phyloP scores from a whole-genome alignment of 2,329 filamentous ascomycete species.

The Claviceps sp. region DNA sequence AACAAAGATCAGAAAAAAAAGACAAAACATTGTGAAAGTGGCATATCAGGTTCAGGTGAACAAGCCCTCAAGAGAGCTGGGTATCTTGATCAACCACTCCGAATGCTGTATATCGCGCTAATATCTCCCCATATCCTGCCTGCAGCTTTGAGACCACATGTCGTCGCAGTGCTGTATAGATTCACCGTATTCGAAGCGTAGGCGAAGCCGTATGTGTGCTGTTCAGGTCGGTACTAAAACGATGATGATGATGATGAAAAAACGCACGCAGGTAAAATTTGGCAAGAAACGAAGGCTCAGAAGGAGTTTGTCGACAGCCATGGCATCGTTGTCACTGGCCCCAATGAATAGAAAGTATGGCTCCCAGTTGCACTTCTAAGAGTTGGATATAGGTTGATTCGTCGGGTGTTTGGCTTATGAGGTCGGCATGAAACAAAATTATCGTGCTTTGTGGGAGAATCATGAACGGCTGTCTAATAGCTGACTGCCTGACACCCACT shows the following conservation, averaged over 20 bases:
- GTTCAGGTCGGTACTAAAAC: background rate
- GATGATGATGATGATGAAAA: background rate
- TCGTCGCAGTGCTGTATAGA: slow-evolving; percentile 1
- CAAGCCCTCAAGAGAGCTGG: slow-evolving; percentile 24
- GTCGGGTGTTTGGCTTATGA: background rate
- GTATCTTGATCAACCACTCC: slow-evolving; percentile 25
- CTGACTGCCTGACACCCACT: background rate
- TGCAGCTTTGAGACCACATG: slow-evolving; percentile 1
- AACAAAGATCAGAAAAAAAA: background rate
- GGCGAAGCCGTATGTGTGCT: background rate
- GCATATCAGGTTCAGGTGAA: slow-evolving; percentile 17
- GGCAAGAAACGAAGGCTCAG: slow-evolving; percentile 8
- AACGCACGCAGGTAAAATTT: slow-evolving; percentile 1
- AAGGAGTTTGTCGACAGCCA: slow-evolving; percentile 1
- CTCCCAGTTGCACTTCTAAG: background rate
- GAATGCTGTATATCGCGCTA: slow-evolving; percentile 9
- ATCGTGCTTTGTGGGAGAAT: background rate
- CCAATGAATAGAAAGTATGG: slow-evolving; percentile 8
- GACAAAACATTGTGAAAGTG: slow-evolving; percentile 4
- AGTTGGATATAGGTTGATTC: background rate
- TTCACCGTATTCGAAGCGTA: background rate
- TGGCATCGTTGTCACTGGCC: slow-evolving; percentile 14
- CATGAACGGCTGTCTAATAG: background rate
- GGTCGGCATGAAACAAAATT: background rate
- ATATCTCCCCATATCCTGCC: background rate